Percentiles rank a stretch among this genome's conserved stretches.
phyloP scores from a whole-genome alignment of 805 yeast species.

The Ascoidea rubescens region DNA sequence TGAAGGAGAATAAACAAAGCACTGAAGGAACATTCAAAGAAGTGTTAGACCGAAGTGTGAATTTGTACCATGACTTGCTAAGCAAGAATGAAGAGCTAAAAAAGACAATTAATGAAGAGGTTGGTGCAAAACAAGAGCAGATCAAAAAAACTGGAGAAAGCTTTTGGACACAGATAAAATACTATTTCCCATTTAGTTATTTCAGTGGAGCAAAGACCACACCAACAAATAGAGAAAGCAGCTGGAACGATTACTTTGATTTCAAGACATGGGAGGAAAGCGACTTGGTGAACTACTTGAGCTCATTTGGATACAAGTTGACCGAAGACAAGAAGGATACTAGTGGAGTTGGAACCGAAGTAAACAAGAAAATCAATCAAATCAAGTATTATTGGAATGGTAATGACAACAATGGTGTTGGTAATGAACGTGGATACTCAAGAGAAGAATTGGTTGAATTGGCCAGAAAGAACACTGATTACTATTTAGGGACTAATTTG shows the following conservation, averaged over 20 bases:
- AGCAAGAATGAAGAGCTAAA: neutral
- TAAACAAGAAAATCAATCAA: neutral
- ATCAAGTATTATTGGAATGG: too few relatives aligned
- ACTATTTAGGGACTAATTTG: neutral
- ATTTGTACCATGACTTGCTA: neutral
- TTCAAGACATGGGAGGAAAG: neutral
- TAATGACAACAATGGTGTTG: too few relatives aligned
- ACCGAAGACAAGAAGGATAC: neutral
- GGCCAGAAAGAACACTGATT: neutral
- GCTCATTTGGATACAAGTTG: neutral
- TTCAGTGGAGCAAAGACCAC: neutral
- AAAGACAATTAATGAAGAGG: neutral
- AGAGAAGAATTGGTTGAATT: neutral
- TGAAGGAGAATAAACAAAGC: conserved; percentile 1
- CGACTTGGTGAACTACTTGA: neutral
- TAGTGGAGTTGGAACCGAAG: too few relatives aligned
- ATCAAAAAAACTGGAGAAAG: neutral
- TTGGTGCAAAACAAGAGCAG: neutral
- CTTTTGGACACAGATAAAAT: neutral
- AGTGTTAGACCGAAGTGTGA: conserved; percentile 13
- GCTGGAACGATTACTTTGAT: neutral
- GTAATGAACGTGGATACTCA: too few relatives aligned
- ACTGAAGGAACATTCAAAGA: conserved; percentile 17
- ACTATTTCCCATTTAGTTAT: neutral
- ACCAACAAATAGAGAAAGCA: neutral